Evolutionary conservation across 2,329 filamentous ascomycete genomes (phyloP).

Genomic region (Colletotrichum truncatum): DNA sequence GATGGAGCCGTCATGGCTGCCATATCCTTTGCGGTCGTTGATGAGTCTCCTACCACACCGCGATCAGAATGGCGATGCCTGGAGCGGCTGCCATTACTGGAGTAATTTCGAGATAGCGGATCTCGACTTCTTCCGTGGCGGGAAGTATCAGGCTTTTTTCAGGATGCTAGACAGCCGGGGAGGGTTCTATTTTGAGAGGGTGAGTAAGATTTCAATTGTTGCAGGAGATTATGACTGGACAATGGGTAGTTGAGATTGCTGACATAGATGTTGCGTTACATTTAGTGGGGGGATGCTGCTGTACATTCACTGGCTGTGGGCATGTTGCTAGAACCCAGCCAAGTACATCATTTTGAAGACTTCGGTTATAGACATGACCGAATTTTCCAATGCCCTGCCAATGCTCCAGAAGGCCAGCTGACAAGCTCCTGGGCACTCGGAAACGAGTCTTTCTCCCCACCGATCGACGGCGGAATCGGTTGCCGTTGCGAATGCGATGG

Average conservation of each 20-base stretch:
- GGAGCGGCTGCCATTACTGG: conserved; percentile 58
- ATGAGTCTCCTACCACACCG: conserved; percentile 47
- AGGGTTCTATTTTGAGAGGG: conserved; percentile 54
- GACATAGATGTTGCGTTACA: background rate
- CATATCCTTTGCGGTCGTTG: conserved; percentile 50
- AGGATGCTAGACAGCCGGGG: conserved; percentile 49
- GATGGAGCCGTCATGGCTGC: conserved; percentile 50
- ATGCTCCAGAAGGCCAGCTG: conserved; percentile 47
- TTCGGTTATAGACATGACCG: conserved; percentile 52
- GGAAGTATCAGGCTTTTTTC: conserved; percentile 51
- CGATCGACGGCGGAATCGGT: conserved; percentile 46
- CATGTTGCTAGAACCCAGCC: conserved; percentile 48
- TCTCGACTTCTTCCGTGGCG: conserved; percentile 53
- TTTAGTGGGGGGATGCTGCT: conserved; percentile 54
- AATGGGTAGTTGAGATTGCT: background rate
- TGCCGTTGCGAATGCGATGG: conserved; percentile 52
- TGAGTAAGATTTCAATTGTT: conserved; percentile 34
- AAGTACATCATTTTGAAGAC: conserved; percentile 54
- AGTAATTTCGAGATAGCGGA: conserved; percentile 58
- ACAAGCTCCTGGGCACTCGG: conserved; percentile 41
- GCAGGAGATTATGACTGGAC: background rate
- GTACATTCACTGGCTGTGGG: conserved; percentile 53
- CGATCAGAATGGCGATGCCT: conserved; percentile 49
- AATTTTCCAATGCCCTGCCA: conserved; percentile 43
- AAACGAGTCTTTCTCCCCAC: conserved; percentile 37